Percentiles rank a stretch among this genome's conserved stretches.
Evolutionary conservation across 805 yeast genomes (phyloP).

Genomic region (Komagataella phaffii): DNA sequence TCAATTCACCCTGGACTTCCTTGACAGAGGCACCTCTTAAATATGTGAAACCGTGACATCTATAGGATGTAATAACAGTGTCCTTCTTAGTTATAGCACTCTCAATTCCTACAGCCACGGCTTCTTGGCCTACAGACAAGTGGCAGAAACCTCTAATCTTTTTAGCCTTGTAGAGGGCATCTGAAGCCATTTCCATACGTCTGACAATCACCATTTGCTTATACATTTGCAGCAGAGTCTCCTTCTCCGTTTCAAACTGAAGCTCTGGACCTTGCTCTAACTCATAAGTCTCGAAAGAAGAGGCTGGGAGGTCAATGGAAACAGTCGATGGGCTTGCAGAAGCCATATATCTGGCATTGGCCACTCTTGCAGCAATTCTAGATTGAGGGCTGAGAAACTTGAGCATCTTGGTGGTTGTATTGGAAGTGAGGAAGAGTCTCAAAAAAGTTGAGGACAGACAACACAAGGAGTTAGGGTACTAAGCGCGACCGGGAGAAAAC

Average conservation of each 20-base stretch:
- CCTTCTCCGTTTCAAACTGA: conserved; percentile 68
- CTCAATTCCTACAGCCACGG: conserved; percentile 97
- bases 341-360: neutral
- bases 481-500: neutral
- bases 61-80: conserved; percentile 88
- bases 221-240: conserved; percentile 79
- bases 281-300: conserved; percentile 78
- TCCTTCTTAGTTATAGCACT: conserved; percentile 79
- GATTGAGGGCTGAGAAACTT: neutral
- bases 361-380: neutral
- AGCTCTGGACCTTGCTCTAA: conserved; percentile 53
- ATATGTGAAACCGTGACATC: conserved; percentile 98
- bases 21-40: conserved; percentile 92
- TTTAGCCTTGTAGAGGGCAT: conserved; percentile 95
- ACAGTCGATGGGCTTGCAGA: neutral
- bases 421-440: neutral
- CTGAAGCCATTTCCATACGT: conserved; percentile 99
- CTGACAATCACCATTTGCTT: conserved; percentile 88
- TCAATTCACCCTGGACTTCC: conserved; percentile 84
- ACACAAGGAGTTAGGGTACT: neutral
- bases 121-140: conserved; percentile 97
- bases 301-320: conserved; percentile 53
- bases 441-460: neutral
- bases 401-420: neutral
- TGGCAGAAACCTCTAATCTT: conserved; percentile 99